phyloP scores from a whole-genome alignment of 768 basidiomycete species.

The Gelatoporia subvermispora region DNA sequence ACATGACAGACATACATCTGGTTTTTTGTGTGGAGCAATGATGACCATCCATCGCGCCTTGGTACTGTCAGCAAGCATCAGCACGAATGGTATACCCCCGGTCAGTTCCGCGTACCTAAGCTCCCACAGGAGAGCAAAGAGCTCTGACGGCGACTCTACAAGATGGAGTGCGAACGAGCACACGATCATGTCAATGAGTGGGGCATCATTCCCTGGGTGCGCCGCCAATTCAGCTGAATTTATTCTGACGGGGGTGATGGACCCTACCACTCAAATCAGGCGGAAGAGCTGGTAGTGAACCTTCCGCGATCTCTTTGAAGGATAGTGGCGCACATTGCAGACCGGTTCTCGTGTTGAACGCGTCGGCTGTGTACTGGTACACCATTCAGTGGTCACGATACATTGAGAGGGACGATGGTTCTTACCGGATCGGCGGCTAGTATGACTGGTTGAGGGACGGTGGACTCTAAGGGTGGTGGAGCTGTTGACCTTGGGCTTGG shows the following conservation, averaged over 20 bases:
- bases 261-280: background rate
- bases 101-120: slow-evolving; percentile 27
- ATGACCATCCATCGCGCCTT: slow-evolving; percentile 63
- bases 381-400: background rate
- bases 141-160: slow-evolving; percentile 51
- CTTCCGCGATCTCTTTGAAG: slow-evolving; percentile 60
- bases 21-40: slow-evolving; percentile 72
- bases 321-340: slow-evolving; percentile 52
- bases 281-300: slow-evolving; percentile 36
- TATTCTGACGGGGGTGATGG: slow-evolving; percentile 10
- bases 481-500: slow-evolving; percentile 13
- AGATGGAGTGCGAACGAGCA: slow-evolving; percentile 77
- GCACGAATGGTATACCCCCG: background rate
- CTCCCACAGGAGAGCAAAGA: slow-evolving; percentile 63
- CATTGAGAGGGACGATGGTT: background rate
- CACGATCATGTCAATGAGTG: slow-evolving; percentile 52
- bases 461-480: slow-evolving; percentile 30
- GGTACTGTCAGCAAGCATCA: slow-evolving; percentile 29
- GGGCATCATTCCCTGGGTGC: background rate
- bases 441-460: slow-evolving; percentile 30
- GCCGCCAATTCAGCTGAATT: background rate
- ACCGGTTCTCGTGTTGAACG: slow-evolving; percentile 51
- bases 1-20: slow-evolving; percentile 42
- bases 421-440: slow-evolving; percentile 52
- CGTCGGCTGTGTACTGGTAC: slow-evolving; percentile 52